phyloP scores from a whole-genome alignment of 2,329 filamentous ascomycete species.

The Aspergillus sergii region DNA sequence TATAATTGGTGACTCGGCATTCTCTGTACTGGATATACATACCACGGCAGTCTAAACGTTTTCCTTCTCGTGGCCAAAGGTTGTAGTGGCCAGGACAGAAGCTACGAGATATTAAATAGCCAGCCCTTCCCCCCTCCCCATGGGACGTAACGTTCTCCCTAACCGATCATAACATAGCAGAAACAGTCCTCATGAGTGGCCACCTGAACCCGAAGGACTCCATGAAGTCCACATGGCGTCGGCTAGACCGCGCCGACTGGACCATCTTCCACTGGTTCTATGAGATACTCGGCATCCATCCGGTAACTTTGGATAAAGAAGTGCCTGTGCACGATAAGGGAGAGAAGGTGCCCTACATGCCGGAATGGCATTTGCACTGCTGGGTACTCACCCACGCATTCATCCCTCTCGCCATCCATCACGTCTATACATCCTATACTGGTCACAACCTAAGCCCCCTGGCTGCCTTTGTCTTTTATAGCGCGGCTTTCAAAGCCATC shows the following conservation, averaged over 20 bases:
- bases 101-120: neutral
- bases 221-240: constrained; percentile 47
- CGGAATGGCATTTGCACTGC: constrained; percentile 38
- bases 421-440: constrained; percentile 34
- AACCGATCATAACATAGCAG: constrained; percentile 21
- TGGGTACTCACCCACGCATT: constrained; percentile 46
- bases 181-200: constrained; percentile 14
- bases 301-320: constrained; percentile 28
- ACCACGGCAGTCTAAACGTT: no score
- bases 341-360: constrained; percentile 46
- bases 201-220: constrained; percentile 35
- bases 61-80: no score
- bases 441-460: constrained; percentile 33
- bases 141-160: constrained; percentile 46
- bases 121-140: constrained; percentile 24
- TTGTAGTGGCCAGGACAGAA: neutral
- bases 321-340: constrained; percentile 45
- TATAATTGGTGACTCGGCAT: no score
- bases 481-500: constrained; percentile 42
- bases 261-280: constrained; percentile 35
- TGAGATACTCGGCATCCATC: constrained; percentile 34
- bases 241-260: constrained; percentile 32
- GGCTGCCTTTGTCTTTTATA: constrained; percentile 42
- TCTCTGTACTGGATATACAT: no score
- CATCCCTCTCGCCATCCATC: constrained; percentile 43